Conservation (phyloP, 768 basidiomycete species). For the Ramaria sp. region DNA sequence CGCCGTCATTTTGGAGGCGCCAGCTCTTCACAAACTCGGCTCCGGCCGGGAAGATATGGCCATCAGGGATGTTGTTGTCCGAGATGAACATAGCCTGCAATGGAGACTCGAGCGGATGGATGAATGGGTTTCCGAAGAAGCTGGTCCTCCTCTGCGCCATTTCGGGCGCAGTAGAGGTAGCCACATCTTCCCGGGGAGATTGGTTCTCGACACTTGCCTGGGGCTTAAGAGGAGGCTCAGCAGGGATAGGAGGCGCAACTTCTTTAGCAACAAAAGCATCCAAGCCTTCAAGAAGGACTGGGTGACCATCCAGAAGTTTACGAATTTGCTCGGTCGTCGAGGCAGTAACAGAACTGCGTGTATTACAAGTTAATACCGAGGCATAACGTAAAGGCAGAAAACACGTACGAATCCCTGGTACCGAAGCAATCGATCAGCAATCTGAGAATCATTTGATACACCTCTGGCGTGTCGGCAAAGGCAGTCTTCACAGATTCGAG, state of each 20-base stretch:
- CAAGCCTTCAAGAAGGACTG: not conserved
- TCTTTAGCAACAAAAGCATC: not conserved
- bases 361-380: too few species aligned
- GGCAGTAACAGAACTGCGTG: too few species aligned
- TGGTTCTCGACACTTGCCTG: conserved; percentile 3
- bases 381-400: too few species aligned
- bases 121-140: not conserved
- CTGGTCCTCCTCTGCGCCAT: conserved; percentile 17
- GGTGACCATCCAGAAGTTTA: not conserved
- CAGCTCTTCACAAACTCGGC: conserved; percentile 83
- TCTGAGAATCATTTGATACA: not conserved
- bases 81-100: conserved; percentile 49
- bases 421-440: not conserved
- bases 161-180: conserved; percentile 19
- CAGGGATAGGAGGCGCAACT: not conserved
- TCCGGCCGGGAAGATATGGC: conserved; percentile 70
- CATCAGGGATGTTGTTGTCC: conserved; percentile 65
- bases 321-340: too few species aligned
- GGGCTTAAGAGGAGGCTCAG: not conserved
- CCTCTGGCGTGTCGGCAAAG: not conserved
- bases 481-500: not conserved
- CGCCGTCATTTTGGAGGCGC: conserved; percentile 61
- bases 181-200: conserved; percentile 23
- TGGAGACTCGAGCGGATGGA: conserved; percentile 10
- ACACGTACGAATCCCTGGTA: not conserved